Evolutionary conservation across 352 stramenopile species (phyloP).

Genomic region (Phytophthora ohioensis): DNA sequence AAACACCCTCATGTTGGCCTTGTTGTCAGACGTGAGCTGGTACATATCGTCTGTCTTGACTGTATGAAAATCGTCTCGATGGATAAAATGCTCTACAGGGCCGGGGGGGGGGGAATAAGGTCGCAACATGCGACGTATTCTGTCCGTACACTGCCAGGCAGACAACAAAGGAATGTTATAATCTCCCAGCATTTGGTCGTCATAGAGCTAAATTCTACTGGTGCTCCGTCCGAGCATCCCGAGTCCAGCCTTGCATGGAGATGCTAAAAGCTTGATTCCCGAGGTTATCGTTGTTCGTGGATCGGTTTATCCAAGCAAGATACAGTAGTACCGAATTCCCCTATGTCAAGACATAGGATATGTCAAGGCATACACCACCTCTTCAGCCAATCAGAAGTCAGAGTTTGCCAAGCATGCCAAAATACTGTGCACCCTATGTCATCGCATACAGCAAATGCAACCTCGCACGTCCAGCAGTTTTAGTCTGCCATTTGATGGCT

Average conservation of each 20-base stretch:
- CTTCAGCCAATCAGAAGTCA: too few relatives aligned
- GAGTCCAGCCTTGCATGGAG: background rate
- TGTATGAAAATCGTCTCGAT: background rate
- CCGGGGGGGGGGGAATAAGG: constrained; percentile 12
- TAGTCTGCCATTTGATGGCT: too few relatives aligned
- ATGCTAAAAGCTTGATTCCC: background rate
- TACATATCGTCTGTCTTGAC: background rate
- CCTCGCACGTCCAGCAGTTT: too few relatives aligned
- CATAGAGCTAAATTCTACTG: constrained; percentile 5
- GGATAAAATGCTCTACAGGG: constrained; percentile 11
- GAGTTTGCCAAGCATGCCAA: too few relatives aligned
- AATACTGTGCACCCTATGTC: too few relatives aligned
- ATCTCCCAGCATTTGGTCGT: background rate
- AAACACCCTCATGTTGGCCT: constrained; percentile 17
- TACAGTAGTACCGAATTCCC: too few relatives aligned
- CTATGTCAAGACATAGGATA: too few relatives aligned
- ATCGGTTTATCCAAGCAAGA: too few relatives aligned
- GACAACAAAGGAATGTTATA: background rate
- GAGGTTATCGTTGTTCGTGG: too few relatives aligned
- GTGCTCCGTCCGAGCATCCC: too few relatives aligned
- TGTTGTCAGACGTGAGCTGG: constrained; percentile 4
- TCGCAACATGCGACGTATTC: constrained; percentile 7
- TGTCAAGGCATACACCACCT: too few relatives aligned
- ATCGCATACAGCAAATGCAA: too few relatives aligned
- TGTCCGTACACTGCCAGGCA: constrained; percentile 5